Percentiles rank a stretch among this genome's conserved stretches.
Evolutionary conservation across 192 early-diverging fungal genomes (phyloP).

Genomic region (Funneliformis geosporum): DNA sequence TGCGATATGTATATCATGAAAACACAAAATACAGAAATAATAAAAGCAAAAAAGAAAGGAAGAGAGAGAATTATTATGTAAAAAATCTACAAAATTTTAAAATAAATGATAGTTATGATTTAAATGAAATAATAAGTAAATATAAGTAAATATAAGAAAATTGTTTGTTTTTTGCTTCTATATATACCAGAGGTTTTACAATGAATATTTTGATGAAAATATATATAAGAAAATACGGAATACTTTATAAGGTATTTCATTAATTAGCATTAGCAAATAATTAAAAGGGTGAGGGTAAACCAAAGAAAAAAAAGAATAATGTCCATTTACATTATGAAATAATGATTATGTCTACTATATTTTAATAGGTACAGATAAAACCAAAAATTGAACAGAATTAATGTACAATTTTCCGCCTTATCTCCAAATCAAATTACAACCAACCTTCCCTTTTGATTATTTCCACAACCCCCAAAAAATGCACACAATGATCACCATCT

Average conservation of each 20-base stretch:
- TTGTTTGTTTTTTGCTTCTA: conserved; percentile 35
- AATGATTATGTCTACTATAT: not conserved
- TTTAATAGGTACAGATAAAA: not conserved
- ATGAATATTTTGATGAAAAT: conserved; percentile 24
- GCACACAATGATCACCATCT: not conserved
- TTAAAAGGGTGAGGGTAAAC: conserved; percentile 8
- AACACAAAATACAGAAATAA: conserved; percentile 38
- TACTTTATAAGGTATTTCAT: conserved; percentile 24
- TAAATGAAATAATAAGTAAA: conserved; percentile 18
- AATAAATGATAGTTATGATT: not conserved
- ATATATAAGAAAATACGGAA: conserved; percentile 30
- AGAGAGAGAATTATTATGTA: conserved; percentile 22
- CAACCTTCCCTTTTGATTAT: not conserved
- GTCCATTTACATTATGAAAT: conserved; percentile 20
- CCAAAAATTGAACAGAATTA: not conserved
- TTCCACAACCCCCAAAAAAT: not conserved
- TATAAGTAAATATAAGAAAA: too few relatives aligned
- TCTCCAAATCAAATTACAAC: not conserved
- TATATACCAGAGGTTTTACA: conserved; percentile 23
- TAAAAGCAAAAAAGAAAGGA: conserved; percentile 8
- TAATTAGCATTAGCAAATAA: conserved; percentile 19
- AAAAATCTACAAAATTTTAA: conserved; percentile 29
- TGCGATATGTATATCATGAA: conserved; percentile 41
- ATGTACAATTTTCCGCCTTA: not conserved
- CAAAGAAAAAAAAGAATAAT: not conserved